Base-by-base conservation (phyloP, 116 monocot genomes). In the Trichopus zeylanicus region DNA sequence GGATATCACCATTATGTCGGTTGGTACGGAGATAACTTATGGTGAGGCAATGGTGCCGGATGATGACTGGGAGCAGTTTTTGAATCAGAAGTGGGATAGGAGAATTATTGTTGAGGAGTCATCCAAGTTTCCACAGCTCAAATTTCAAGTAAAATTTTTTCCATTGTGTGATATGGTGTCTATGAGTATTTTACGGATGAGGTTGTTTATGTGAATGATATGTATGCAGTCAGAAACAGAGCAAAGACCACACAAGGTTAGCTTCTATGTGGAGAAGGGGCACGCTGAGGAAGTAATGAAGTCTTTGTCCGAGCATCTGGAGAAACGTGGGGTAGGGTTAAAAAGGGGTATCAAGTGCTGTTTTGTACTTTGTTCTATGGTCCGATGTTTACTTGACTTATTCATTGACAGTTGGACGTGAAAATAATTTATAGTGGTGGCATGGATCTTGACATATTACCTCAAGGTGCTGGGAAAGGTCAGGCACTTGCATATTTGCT, bases 351-450 rank as follows among this genome's bases (percentile, higher is more conserved):
- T n/a, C n/a, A n/a, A n/a, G n/a, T n/a, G n/a, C n/a, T n/a, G n/a
- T n/a, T n/a, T n/a, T n/a, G n/a, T n/a, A n/a, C n/a, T n/a, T n/a
- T n/a, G n/a, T n/a, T 69, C 23, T 42, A 42, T n/a, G 13, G 8
- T 9, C 3, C 3, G 15, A 4, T 65, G 38, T 35, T 31, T 51
- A 18, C 26, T 64, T 3, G 22, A 42, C 32, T 32, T 65, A 26
- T 51, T 46, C 25, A 28, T 53, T 11, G 22, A 29, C 80, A 94
- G 94, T 64, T 89, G 46, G 81, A 94, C 65, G 86, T 86, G 47
- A 94, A 94, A 63, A 83, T 94, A 47, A 89, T 94, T 46, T 94
- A 83, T 42, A 94, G 93, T 67, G 74, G 77, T 18, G 89, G 93
- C 24, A 66, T 71, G 57, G 89, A 74, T 69, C 75, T 94, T 10